Evolutionary conservation across 768 basidiomycete genomes (phyloP).

Genomic region (Coprinopsis sp.): DNA sequence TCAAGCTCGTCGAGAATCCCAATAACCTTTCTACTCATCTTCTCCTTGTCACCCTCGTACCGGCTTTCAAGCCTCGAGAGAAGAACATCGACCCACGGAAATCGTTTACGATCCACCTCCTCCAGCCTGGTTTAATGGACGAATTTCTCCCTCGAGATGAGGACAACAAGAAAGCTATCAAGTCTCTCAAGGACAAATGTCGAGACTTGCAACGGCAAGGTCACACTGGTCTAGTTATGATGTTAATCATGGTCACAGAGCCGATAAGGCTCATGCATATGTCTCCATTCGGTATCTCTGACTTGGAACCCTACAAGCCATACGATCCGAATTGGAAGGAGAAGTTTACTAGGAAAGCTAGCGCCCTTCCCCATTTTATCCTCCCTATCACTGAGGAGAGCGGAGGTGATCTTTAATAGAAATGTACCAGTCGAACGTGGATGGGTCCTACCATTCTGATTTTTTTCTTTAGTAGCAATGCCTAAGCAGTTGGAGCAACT

Average conservation of each 20-base stretch:
- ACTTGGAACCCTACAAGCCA: background rate
- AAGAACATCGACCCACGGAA: background rate
- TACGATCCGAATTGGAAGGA: slow-evolving; percentile 1
- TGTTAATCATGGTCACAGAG: slow-evolving; percentile 1
- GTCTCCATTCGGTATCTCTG: background rate
- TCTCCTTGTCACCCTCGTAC: background rate
- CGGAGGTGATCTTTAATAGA: no score
- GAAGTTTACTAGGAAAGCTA: background rate
- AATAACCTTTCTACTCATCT: background rate
- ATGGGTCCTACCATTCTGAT: no score
- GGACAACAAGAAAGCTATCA: background rate
- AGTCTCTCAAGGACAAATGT: background rate
- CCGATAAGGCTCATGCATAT: background rate
- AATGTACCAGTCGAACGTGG: no score
- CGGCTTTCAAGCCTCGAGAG: background rate
- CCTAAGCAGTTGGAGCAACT: no score
- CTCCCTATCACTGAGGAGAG: no score
- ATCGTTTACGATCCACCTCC: background rate
- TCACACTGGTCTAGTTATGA: background rate
- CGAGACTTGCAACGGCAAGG: background rate
- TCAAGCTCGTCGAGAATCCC: background rate
- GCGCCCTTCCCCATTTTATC: background rate
- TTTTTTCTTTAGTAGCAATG: no score
- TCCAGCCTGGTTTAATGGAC: background rate
- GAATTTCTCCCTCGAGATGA: background rate